Evolutionary conservation across 2,329 filamentous ascomycete genomes (phyloP), one percentile per base, ranked within the genome.

Genomic region (Fusarium falciforme): DNA sequence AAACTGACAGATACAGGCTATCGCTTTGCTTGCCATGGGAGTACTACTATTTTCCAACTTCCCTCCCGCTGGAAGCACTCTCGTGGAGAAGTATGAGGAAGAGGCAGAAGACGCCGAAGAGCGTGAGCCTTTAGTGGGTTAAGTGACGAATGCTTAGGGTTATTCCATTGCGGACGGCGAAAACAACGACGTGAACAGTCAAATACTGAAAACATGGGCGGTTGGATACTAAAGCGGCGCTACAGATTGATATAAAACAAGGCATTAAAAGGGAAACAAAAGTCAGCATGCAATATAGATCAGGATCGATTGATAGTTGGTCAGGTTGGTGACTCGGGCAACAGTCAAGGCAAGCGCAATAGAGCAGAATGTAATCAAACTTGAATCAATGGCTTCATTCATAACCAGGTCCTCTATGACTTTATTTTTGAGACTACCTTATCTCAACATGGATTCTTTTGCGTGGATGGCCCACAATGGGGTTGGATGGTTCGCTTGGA

Each of bases 11-110:
- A 11, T 2, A 3, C 12, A 89, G 87, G 88, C 84, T 0, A 84
- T 92, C 2, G 82, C 91, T 0, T 64, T 90, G 0, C 38, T 87
- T 4, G 85, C 80, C 4, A 83, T 83, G 80, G 71, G 67, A 1
- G 83, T 87, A 0, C 68, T 87, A 1, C 61, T 86, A 2, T 76
- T 86, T 0, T 86, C 85, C 3, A 82, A 83, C 35, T 87, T 87
- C 36, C 84, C 84, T 0, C 82, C 84, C 0, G n/a, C 61, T 0
- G 83, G 82, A 7, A 85, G 84, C 40, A 72, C 57, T 5, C 57
- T 86, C 8, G 60, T 85, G 14, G 83, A 83, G 9, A 71, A 76
- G 12, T 14, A 61, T 2, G 66, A 61, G 0, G 70, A 76, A 0
- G 70, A 77, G 3, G 31, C 55, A 1, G 60, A 67, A 16, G 11